phyloP scores from a whole-genome alignment of 2,329 filamentous ascomycete species.

The Cercospora berteroae region DNA sequence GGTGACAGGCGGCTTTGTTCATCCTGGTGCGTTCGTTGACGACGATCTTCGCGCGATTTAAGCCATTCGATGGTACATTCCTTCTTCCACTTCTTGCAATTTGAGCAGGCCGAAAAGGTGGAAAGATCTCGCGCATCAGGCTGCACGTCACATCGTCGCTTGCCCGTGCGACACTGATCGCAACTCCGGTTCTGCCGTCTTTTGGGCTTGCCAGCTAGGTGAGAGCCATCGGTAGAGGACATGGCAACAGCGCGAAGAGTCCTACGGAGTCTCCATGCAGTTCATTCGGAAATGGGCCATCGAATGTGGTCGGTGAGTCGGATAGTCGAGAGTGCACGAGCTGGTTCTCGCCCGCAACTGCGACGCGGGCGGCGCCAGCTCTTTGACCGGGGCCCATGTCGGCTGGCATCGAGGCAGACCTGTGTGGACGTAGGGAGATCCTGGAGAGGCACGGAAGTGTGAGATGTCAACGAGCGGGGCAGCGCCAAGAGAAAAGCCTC shows the following conservation, averaged over 20 bases:
- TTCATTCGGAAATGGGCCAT: neutral
- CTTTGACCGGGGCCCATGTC: neutral
- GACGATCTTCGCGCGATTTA: slow-evolving; percentile 11
- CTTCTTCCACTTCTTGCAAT: slow-evolving; percentile 21
- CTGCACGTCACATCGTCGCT: slow-evolving; percentile 18
- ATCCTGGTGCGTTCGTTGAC: neutral
- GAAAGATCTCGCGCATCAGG: slow-evolving; percentile 6
- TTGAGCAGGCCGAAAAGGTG: slow-evolving; percentile 13
- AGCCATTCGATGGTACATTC: slow-evolving; percentile 19
- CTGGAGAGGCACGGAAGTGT: neutral
- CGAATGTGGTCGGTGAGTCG: neutral
- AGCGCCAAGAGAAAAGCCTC: neutral
- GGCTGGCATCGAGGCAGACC: neutral
- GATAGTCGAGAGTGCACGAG: neutral
- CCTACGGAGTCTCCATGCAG: neutral
- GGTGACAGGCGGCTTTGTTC: neutral
- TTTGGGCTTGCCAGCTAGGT: slow-evolving; percentile 9
- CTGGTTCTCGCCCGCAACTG: neutral
- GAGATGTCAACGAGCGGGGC: neutral
- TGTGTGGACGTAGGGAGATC: neutral
- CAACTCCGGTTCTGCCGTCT: slow-evolving; percentile 20
- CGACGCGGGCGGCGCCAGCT: slow-evolving; percentile 2
- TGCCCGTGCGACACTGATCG: slow-evolving; percentile 19
- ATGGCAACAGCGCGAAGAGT: neutral
- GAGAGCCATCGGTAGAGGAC: slow-evolving; percentile 12